Evolutionary conservation across 1,284 basidiomycete genomes (phyloP), one percentile per base, ranked within the genome.

Genomic region (Cryptococcus floricola): DNA sequence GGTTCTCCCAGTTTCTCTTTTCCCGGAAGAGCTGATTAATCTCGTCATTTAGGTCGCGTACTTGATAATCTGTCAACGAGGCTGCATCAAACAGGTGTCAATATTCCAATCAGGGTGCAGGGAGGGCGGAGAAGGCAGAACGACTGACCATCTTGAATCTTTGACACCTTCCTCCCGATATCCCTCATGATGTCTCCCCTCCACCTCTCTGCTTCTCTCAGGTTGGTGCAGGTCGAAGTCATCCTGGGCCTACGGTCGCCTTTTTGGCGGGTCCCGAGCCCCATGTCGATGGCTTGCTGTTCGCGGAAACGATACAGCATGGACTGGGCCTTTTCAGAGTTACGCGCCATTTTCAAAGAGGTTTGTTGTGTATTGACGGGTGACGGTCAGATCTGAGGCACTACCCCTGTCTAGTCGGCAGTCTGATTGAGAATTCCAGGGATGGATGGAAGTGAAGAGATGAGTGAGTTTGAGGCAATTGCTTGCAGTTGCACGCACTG

Each of bases 221-320:
- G 72, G 65, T 87, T 92, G 73, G 92, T 93, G 69, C 93, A 95
- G 10, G 85, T 83, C 58, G 87, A 88, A 6, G 94, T 92, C 84
- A 98, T 88, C 45, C 89, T 83, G 39, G 93, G 95, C 28, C 95
- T 81, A 37, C 87, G 84, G 74, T 91, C 91, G 19, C 81, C 81
- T 53, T 87, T 84, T 19, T 87, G 87, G 10, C 71, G 59, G 48
- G 66, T 66, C 18, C 87, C 87, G 25, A 98, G 81, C 16, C 95
- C 95, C 68, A 98, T 86, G 79, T 98, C 95, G 50, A 88, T 87
- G 0, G 91, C 92, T 77, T 98, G 95, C 52, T 91, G 90, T 78
- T 98, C 93, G 57, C 95, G 88, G 78, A 98, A 98, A 63, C 95
- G 92, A 78, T 96, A 97, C 51, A 99, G 85, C 93, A 97, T 98